phyloP scores from a whole-genome alignment of 495 filamentous ascomycete genomes.

The Annulohypoxylon maeteangense region DNA sequence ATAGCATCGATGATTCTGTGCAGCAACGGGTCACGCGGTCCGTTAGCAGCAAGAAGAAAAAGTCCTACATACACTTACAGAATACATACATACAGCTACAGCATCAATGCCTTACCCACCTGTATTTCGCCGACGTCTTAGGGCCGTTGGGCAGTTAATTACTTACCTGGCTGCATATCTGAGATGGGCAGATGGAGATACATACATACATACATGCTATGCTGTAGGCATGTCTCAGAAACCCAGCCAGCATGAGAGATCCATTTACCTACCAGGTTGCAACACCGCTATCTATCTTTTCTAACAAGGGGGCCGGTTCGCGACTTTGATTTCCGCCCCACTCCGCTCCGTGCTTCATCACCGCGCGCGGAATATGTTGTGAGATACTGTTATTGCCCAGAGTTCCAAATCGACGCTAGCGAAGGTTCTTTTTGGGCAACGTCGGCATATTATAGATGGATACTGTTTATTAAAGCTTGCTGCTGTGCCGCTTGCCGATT shows the following conservation, averaged over 20 bases:
- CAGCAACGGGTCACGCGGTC: slow-evolving; percentile 27
- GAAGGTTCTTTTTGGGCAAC: background rate
- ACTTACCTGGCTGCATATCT: slow-evolving; percentile 22
- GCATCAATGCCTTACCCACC: background rate
- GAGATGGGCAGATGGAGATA: background rate
- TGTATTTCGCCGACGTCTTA: slow-evolving; percentile 22
- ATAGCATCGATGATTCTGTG: slow-evolving; percentile 20
- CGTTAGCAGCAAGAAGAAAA: background rate
- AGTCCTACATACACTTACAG: background rate
- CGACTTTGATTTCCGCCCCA: slow-evolving; percentile 24
- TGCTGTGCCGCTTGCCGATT: slow-evolving; percentile 6
- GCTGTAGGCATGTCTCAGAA: slow-evolving; percentile 26
- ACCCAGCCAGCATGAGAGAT: slow-evolving; percentile 4
- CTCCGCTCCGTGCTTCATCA: slow-evolving; percentile 39
- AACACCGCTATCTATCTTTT: no score
- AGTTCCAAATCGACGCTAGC: background rate
- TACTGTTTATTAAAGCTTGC: background rate
- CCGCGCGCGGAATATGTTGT: slow-evolving; percentile 24
- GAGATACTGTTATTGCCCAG: background rate
- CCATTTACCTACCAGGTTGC: background rate
- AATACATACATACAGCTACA: background rate
- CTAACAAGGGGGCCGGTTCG: slow-evolving; percentile 29
- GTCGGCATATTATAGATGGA: background rate
- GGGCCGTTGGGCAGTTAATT: background rate
- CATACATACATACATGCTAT: no score